Conservation (phyloP, 2,329 filamentous ascomycete genomes). For the Alternaria sp. region DNA sequence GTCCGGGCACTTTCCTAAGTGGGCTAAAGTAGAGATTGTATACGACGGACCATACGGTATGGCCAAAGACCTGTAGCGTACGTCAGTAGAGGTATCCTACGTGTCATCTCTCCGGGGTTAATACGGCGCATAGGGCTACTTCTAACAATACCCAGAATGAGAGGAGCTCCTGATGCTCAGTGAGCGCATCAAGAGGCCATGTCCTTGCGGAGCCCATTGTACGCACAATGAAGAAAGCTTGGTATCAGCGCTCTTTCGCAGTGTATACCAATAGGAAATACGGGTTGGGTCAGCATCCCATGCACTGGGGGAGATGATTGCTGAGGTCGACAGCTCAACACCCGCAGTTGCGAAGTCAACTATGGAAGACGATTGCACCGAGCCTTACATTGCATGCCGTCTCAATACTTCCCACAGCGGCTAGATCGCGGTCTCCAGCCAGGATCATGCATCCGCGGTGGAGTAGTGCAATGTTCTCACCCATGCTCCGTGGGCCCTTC, state of each 20-base stretch:
- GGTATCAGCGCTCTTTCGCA: neutral
- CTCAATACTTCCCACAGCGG: neutral
- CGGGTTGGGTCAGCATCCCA: neutral
- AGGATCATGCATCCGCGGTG: neutral
- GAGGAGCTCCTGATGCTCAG: neutral
- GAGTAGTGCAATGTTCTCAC: neutral
- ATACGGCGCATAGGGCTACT: neutral
- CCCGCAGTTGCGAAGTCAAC: neutral
- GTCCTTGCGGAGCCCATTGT: neutral
- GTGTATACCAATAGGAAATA: neutral
- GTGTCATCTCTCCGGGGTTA: neutral
- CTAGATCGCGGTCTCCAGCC: neutral
- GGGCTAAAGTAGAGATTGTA: conserved; percentile 3
- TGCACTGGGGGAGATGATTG: neutral
- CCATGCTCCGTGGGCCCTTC: neutral
- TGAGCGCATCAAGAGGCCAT: neutral
- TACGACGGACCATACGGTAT: neutral
- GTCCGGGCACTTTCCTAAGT: neutral
- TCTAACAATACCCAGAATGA: neutral
- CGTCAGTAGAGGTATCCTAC: neutral
- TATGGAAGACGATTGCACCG: neutral
- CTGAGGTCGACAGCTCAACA: neutral
- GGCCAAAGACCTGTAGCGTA: neutral
- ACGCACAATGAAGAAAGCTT: neutral
- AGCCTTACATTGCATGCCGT: neutral